A percentile compares a stretch with the other conserved stretches of the same genome.
Evolutionary conservation across 2,329 filamentous ascomycete genomes (phyloP).

Genomic region (Calonectria naviculata): DNA sequence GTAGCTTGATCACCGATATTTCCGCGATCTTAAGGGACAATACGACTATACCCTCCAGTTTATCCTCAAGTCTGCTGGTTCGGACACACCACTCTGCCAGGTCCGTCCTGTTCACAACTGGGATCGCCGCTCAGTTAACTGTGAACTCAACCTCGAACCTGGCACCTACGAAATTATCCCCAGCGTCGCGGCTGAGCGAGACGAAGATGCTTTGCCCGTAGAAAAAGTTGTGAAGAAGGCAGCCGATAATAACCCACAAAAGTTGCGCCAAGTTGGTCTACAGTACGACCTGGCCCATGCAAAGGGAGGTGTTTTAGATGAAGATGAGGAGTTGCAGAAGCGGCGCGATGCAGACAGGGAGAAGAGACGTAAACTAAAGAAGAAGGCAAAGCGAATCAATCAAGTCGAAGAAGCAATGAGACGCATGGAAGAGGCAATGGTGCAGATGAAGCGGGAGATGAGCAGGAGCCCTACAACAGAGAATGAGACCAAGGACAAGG

Average conservation of each 20-base stretch:
- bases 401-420: slow-evolving; percentile 40
- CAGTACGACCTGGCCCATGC: slow-evolving; percentile 71
- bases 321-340: slow-evolving; percentile 53
- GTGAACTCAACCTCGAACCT: slow-evolving; percentile 76
- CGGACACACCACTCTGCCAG: slow-evolving; percentile 32
- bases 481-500: slow-evolving; percentile 19
- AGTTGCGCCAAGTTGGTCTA: slow-evolving; percentile 69
- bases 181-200: slow-evolving; percentile 69
- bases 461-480: not conserved
- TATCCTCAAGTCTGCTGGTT: slow-evolving; percentile 45
- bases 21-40: slow-evolving; percentile 56
- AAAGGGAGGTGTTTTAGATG: slow-evolving; percentile 65
- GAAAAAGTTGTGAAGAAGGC: slow-evolving; percentile 68
- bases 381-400: slow-evolving; percentile 30
- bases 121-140: slow-evolving; percentile 73
- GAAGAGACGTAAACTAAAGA: slow-evolving; percentile 37
- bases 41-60: slow-evolving; percentile 57
- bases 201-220: slow-evolving; percentile 58
- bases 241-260: slow-evolving; percentile 65
- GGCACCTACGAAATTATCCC: slow-evolving; percentile 77
- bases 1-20: slow-evolving; percentile 59
- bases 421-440: slow-evolving; percentile 37
- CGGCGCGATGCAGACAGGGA: slow-evolving; percentile 39
- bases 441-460: slow-evolving; percentile 40
- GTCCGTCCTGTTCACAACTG: slow-evolving; percentile 38